These are phyloP conservation scores for Apiospora rasikravindrae DNA, from an alignment of 2,329 filamentous ascomycete genomes.

Conservation along the genomic window DNA sequence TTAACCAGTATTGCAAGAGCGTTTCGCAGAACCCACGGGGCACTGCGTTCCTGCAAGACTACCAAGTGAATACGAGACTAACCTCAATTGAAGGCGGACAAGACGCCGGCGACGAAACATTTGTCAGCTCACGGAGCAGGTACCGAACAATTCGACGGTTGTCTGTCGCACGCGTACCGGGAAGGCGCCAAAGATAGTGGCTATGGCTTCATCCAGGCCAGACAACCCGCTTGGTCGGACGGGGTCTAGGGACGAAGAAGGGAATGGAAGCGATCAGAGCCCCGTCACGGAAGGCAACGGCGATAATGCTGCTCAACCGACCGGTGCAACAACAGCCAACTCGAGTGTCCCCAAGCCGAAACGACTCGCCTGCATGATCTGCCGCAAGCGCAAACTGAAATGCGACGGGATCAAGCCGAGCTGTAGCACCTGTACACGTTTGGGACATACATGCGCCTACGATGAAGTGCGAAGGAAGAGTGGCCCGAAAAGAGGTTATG, in stretches of 20 bases:
- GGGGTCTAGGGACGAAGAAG: not conserved
- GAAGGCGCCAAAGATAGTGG: not conserved
- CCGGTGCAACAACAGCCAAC: slow-evolving; percentile 49
- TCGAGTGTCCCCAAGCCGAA: slow-evolving; percentile 77
- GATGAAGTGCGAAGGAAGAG: slow-evolving; percentile 94
- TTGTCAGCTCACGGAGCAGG: slow-evolving; percentile 1
- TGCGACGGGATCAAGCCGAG: slow-evolving; percentile 86
- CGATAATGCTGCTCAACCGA: slow-evolving; percentile 41
- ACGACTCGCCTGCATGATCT: slow-evolving; percentile 92
- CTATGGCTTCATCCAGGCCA: not conserved
- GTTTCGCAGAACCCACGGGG: not conserved
- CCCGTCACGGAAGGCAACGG: slow-evolving; percentile 34
- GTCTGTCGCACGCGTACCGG: not conserved
- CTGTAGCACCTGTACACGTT: slow-evolving; percentile 86
- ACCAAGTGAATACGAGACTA: not conserved
- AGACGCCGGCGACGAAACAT: not conserved
- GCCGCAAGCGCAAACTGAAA: slow-evolving; percentile 87
- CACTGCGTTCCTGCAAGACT: not conserved
- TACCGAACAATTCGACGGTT: not conserved
- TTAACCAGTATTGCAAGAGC: not conserved
- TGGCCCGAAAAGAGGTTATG: slow-evolving; percentile 91
- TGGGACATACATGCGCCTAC: slow-evolving; percentile 87
- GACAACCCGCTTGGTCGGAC: not conserved
- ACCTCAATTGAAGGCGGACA: not conserved
- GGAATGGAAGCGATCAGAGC: slow-evolving; percentile 5